A percentile compares a stretch with the other conserved stretches of the same genome.
These are phyloP conservation scores for Cryptosporidium baileyi DNA, from an alignment of 169 alveolate genomes.

Conservation along the genomic window DNA sequence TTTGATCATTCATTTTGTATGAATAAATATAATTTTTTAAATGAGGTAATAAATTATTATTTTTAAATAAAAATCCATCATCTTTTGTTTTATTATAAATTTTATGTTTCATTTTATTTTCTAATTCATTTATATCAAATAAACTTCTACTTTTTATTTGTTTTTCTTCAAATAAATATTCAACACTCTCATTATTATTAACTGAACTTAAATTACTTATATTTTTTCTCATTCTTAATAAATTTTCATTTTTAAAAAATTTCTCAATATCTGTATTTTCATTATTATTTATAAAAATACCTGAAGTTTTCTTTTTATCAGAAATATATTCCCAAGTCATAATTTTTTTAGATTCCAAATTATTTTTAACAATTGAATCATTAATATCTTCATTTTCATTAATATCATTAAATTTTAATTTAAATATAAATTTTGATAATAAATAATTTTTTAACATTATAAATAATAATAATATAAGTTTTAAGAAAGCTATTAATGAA, in stretches of 20 bases:
- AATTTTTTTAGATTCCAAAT: background rate
- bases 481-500: constrained; percentile 30
- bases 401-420: background rate
- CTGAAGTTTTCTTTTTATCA: too few relatives aligned
- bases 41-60: constrained; percentile 33
- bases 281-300: too few relatives aligned
- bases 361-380: background rate
- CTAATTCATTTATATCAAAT: background rate
- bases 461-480: background rate
- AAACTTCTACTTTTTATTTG: constrained; percentile 39
- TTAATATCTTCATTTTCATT: background rate
- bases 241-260: background rate
- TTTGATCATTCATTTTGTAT: constrained; percentile 37
- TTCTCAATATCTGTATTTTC: too few relatives aligned
- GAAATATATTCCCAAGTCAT: background rate
- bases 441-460: background rate
- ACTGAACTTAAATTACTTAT: background rate
- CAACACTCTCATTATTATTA: constrained; percentile 23
- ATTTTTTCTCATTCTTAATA: background rate
- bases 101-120: background rate
- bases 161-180: constrained; percentile 34
- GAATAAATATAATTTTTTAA: constrained; percentile 14
- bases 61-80: constrained; percentile 40
- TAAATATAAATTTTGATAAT: background rate
- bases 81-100: constrained; percentile 9